Conservation (phyloP, 2,329 filamentous ascomycete genomes). For the Ophiostoma australiae region DNA sequence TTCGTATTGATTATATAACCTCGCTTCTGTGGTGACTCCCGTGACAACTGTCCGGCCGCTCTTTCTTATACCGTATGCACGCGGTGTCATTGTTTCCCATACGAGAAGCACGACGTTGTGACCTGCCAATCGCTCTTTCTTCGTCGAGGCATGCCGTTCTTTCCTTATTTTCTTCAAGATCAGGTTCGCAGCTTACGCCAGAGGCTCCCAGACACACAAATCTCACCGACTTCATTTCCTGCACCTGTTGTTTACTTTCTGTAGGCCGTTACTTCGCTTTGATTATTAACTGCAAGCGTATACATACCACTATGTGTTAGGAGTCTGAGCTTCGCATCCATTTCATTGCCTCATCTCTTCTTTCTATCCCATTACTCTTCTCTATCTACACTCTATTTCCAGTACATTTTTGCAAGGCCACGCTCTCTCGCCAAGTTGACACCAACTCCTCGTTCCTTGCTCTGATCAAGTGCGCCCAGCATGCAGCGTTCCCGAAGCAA, state of each 20-base stretch:
- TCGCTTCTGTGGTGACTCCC: background rate
- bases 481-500: constrained; percentile 39
- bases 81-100: background rate
- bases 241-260: constrained; percentile 6
- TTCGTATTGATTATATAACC: background rate
- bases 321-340: constrained; percentile 15
- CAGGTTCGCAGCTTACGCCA: background rate
- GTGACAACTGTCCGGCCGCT: background rate
- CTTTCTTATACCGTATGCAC: background rate
- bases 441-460: background rate
- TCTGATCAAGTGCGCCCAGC: background rate
- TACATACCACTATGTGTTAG: constrained; percentile 14
- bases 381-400: background rate
- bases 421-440: background rate
- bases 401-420: background rate
- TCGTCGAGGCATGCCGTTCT: background rate
- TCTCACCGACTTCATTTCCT: background rate
- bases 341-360: background rate
- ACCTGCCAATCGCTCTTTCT: background rate
- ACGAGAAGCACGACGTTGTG: background rate
- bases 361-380: background rate
- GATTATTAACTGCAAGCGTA: background rate
- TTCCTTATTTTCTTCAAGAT: background rate
- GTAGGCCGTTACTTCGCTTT: background rate
- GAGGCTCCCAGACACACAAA: background rate